A percentile compares a stretch with the other conserved stretches of the same genome.
phyloP scores from a whole-genome alignment of 768 basidiomycete genomes.

The Suillus clintonianus region DNA sequence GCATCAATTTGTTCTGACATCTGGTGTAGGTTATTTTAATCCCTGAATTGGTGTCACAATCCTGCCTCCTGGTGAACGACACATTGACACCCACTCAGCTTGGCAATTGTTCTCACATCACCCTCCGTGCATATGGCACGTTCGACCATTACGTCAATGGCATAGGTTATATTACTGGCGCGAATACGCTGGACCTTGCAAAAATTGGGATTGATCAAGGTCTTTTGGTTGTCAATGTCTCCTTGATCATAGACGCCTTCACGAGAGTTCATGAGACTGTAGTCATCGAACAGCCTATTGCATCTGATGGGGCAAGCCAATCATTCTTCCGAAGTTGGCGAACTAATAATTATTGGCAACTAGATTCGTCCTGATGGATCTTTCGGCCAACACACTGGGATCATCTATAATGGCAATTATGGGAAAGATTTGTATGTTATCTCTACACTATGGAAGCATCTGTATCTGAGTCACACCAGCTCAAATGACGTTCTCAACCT shows the following conservation, averaged over 20 bases:
- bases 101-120: constrained; percentile 51
- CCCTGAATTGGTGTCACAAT: constrained; percentile 54
- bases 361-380: constrained; percentile 28
- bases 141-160: constrained; percentile 46
- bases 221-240: constrained; percentile 39
- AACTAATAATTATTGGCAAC: not conserved
- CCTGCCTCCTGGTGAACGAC: constrained; percentile 55
- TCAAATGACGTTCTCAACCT: constrained; percentile 63
- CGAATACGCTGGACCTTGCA: constrained; percentile 66
- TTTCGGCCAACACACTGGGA: constrained; percentile 53
- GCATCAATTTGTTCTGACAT: not conserved
- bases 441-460: not conserved
- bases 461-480: constrained; percentile 33
- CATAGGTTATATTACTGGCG: constrained; percentile 56
- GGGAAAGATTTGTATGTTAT: constrained; percentile 49
- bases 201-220: constrained; percentile 59
- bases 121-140: constrained; percentile 49
- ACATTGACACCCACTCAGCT: constrained; percentile 45
- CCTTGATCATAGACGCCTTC: constrained; percentile 52
- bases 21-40: constrained; percentile 55
- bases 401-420: constrained; percentile 76
- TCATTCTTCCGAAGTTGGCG: not conserved
- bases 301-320: constrained; percentile 58
- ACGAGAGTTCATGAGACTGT: constrained; percentile 53
- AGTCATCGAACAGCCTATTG: constrained; percentile 45